phyloP scores from a whole-genome alignment of 331 rosid genomes.

The Malus hybrid region DNA sequence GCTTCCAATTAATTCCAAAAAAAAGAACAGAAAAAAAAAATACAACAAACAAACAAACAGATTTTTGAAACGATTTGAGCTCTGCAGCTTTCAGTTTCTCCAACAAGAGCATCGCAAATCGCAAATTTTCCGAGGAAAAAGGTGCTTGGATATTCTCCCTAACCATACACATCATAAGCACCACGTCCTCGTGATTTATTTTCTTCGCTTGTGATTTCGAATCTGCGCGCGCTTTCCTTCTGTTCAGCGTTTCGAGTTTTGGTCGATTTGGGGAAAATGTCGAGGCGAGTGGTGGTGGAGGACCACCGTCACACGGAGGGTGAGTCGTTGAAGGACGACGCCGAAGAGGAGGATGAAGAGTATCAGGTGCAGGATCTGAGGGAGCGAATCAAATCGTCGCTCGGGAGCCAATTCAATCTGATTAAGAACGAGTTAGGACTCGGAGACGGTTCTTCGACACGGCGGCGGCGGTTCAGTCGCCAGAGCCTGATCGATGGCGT shows the following conservation, averaged over 20 bases:
- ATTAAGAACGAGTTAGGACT: conserved; percentile 48
- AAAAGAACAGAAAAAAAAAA: background rate
- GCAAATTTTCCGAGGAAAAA: conserved; percentile 2
- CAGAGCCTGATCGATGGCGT: conserved; percentile 42
- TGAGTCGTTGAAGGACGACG: background rate
- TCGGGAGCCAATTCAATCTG: conserved; percentile 68
- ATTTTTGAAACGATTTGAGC: background rate
- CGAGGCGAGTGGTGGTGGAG: background rate
- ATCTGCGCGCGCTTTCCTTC: background rate
- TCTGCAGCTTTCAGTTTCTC: background rate
- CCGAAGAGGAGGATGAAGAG: conserved; percentile 24
- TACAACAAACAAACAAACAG: background rate
- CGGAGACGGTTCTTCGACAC: background rate
- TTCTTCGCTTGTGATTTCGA: background rate
- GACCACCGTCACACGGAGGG: background rate
- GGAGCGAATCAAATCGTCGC: conserved; percentile 58
- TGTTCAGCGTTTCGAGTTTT: background rate
- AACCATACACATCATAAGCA: background rate
- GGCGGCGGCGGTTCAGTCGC: conserved; percentile 46
- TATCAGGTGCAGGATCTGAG: conserved; percentile 45
- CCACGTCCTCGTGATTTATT: background rate
- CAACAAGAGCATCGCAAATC: background rate
- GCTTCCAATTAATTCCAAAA: background rate
- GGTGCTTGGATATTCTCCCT: background rate
- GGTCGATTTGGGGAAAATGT: background rate